Evolutionary conservation across 441 rosid species (phyloP), one percentile per base, ranked within the genome.

Genomic region (Adansonia rubrostipa): DNA sequence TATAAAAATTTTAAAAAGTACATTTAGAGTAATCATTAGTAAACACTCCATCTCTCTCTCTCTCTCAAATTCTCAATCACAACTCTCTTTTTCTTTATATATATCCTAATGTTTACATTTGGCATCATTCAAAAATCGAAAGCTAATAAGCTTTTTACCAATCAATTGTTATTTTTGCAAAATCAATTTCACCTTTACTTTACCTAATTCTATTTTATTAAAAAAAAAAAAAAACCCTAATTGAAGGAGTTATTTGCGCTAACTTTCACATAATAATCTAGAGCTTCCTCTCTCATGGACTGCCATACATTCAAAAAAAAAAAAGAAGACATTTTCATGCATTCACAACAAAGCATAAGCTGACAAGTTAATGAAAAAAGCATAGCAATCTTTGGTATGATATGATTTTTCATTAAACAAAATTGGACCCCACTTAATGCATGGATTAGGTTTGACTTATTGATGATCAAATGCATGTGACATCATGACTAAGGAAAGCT

Each of bases 401-500:
- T 28, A 51, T n/a, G n/a, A 50, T 70, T 70, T 22, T 22, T 78
- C 75, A 22, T 13, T 0, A 24, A 28, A 13, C n/a, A 22, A 19
- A 73, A 5, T 28, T 77, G 86, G 86, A 73, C 86, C 80, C 70
- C 78, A 28, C 3, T 53, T 71, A 71, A 71, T 65, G 87, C 85
- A 84, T 86, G 82, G 83, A 83, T 80, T 85, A 78, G 84, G 79
- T 85, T 82, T 87, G 87, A 83, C 87, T 81, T 84, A 54, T 8
- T 73, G 73, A 74, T 74, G 82, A 78, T 65, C 36, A 81, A 28
- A 67, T 51, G 20, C 82, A 82, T 82, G 86, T 84, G 84, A 85
- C 82, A 79, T 84, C 77, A 80, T 88, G 74, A 80, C 78, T 85
- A 71, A 77, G 73, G 42, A 74, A 81, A 84, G 79, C 79, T 78